Conservation (phyloP, 2,329 filamentous ascomycete genomes). For the Didymella sp. region DNA sequence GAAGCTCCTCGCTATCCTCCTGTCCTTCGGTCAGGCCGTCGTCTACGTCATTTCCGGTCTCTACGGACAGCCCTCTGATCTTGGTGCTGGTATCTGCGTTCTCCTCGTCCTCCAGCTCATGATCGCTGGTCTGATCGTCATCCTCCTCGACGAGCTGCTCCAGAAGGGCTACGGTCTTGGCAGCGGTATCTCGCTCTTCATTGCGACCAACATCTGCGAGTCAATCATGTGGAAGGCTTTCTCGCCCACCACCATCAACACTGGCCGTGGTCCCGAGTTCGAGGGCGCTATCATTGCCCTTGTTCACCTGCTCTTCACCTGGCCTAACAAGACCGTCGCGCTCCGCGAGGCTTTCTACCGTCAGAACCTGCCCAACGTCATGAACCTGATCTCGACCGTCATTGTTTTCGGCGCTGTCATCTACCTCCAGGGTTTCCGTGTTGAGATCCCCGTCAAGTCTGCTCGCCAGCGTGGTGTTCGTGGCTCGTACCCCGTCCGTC, state of each 20-base stretch:
- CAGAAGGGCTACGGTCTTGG: conserved; percentile 99
- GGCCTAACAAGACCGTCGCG: conserved; percentile 98
- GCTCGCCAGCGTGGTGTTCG: conserved; percentile 98
- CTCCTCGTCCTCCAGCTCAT: conserved; percentile 98
- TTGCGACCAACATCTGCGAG: conserved; percentile 99
- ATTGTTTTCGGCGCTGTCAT: conserved; percentile 96
- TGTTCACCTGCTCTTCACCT: conserved; percentile 97
- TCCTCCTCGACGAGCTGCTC: conserved; percentile 97
- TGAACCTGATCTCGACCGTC: conserved; percentile 95
- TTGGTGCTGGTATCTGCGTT: conserved; percentile 97
- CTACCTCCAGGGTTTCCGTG: conserved; percentile 98
- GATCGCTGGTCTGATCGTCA: conserved; percentile 96
- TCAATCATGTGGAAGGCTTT: conserved; percentile 99
- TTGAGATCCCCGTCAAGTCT: conserved; percentile 99
- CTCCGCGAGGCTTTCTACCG: conserved; percentile 99
- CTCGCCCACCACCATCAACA: conserved; percentile 99
- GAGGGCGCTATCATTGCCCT: conserved; percentile 98
- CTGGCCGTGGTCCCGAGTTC: conserved; percentile 97
- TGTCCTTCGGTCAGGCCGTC: conserved; percentile 95
- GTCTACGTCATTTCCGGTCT: conserved; percentile 95
- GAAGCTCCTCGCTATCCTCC: conserved; percentile 89
- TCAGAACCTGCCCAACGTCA: conserved; percentile 99
- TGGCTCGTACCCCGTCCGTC: conserved; percentile 95
- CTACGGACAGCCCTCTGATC: conserved; percentile 94
- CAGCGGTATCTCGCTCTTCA: conserved; percentile 98